A percentile compares a stretch with the other conserved stretches of the same genome.
Conservation (phyloP, 2,329 filamentous ascomycete genomes). For the Colletotrichum sp. region DNA sequence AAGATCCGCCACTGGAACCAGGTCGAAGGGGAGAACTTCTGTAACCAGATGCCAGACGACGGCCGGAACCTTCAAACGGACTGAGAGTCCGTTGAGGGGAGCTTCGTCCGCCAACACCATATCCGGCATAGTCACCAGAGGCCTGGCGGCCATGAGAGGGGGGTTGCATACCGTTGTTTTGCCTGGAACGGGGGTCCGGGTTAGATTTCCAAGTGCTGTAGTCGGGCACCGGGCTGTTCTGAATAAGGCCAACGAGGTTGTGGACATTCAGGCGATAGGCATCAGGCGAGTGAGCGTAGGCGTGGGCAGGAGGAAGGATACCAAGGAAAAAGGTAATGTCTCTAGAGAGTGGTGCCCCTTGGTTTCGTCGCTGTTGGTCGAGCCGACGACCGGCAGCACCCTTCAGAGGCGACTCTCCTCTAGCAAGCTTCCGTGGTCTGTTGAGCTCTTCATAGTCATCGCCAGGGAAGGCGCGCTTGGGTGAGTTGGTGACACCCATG, state of each 20-base stretch:
- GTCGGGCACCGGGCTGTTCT: constrained; percentile 69
- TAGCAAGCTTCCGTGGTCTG: constrained; percentile 83
- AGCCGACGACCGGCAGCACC: constrained; percentile 85
- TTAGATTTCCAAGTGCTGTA: constrained; percentile 58
- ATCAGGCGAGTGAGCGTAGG: constrained; percentile 77
- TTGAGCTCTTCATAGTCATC: constrained; percentile 78
- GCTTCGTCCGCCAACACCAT: constrained; percentile 21
- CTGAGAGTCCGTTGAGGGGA: constrained; percentile 44
- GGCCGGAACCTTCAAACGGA: constrained; percentile 46
- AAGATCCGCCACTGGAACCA: constrained; percentile 44
- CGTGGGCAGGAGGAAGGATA: constrained; percentile 75
- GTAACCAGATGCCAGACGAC: constrained; percentile 48
- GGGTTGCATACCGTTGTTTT: constrained; percentile 38
- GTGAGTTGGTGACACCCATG: constrained; percentile 54
- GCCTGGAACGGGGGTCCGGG: constrained; percentile 29
- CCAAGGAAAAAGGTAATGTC: constrained; percentile 69
- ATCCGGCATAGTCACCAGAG: constrained; percentile 45
- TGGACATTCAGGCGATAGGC: constrained; percentile 72
- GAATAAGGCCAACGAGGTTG: constrained; percentile 75
- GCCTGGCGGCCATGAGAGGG: constrained; percentile 43
- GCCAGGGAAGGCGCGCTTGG: constrained; percentile 64
- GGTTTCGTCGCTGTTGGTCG: constrained; percentile 75
- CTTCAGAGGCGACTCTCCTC: constrained; percentile 93
- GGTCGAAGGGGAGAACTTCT: constrained; percentile 58
- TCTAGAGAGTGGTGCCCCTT: constrained; percentile 73